Evolutionary conservation across 768 basidiomycete genomes (phyloP).

Genomic region (Phaeolepiota aurea): DNA sequence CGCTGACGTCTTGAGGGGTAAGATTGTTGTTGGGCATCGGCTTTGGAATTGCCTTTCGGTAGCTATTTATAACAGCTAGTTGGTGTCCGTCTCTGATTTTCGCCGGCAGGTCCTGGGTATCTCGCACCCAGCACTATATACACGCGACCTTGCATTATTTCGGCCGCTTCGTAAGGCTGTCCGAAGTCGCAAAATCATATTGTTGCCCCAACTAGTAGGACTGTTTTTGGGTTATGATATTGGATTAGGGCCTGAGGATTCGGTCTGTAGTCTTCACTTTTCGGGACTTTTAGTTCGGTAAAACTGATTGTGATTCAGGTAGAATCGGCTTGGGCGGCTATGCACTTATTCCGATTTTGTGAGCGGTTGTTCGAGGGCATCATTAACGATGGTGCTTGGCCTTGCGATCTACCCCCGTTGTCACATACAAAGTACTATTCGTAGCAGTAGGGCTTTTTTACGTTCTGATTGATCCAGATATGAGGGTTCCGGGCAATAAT

Average conservation of each 20-base stretch:
- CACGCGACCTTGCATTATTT: constrained; percentile 48
- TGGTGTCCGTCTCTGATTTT: neutral
- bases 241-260: constrained; percentile 33
- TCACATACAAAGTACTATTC: constrained; percentile 23
- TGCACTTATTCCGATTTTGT: constrained; percentile 45
- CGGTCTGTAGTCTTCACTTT: constrained; percentile 25
- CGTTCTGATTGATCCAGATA: too few relatives aligned
- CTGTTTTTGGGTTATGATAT: constrained; percentile 37
- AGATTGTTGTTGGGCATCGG: constrained; percentile 48
- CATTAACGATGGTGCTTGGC: constrained; percentile 39
- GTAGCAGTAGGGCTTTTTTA: too few relatives aligned
- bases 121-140: constrained; percentile 41
- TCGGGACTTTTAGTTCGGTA: neutral
- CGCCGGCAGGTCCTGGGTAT: constrained; percentile 38
- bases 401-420: constrained; percentile 35
- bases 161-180: constrained; percentile 38
- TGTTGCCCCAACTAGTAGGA: constrained; percentile 31
- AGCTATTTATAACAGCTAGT: too few relatives aligned
- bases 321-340: constrained; percentile 39
- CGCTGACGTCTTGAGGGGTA: constrained; percentile 30
- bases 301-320: constrained; percentile 20
- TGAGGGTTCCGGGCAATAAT: too few relatives aligned
- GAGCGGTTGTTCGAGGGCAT: constrained; percentile 40
- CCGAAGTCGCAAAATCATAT: constrained; percentile 24
- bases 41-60: constrained; percentile 49